Conservation (phyloP, 2,329 filamentous ascomycete genomes). For the Aureobasidium lini region DNA sequence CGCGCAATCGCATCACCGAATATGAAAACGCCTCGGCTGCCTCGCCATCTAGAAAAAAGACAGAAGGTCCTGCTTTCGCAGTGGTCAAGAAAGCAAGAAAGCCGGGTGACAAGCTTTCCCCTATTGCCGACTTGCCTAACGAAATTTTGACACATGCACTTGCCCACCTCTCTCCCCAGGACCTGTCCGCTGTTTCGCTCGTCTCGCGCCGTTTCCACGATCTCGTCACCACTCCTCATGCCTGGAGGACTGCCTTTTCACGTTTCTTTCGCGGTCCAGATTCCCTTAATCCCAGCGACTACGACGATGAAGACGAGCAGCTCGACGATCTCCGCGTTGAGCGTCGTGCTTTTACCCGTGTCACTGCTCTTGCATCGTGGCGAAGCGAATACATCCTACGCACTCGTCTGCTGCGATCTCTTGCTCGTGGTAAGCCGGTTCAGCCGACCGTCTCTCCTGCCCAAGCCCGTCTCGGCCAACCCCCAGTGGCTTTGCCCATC, state of each 20-base stretch:
- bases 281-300: conserved; percentile 35
- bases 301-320: conserved; percentile 43
- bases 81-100: conserved; percentile 42
- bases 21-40: conserved; percentile 44
- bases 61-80: conserved; percentile 43
- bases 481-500: conserved; percentile 64
- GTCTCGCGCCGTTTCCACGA: conserved; percentile 83
- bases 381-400: conserved; percentile 89
- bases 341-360: conserved; percentile 69
- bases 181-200: conserved; percentile 72
- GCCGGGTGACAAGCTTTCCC: conserved; percentile 37
- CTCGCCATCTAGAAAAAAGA: conserved; percentile 31
- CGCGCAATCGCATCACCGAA: conserved; percentile 44
- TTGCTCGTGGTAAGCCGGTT: conserved; percentile 71
- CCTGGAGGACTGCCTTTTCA: conserved; percentile 87
- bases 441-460: conserved; percentile 48
- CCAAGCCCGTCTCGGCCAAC: conserved; percentile 44
- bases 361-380: conserved; percentile 85
- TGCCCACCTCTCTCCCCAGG: conserved; percentile 80
- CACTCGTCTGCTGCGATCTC: conserved; percentile 72
- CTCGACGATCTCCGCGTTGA: conserved; percentile 55
- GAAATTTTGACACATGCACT: conserved; percentile 88
- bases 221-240: conserved; percentile 82
- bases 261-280: conserved; percentile 80
- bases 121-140: conserved; percentile 64